phyloP scores from a whole-genome alignment of 2,329 filamentous ascomycete genomes.

The Arthrobotrys entomopaga region DNA sequence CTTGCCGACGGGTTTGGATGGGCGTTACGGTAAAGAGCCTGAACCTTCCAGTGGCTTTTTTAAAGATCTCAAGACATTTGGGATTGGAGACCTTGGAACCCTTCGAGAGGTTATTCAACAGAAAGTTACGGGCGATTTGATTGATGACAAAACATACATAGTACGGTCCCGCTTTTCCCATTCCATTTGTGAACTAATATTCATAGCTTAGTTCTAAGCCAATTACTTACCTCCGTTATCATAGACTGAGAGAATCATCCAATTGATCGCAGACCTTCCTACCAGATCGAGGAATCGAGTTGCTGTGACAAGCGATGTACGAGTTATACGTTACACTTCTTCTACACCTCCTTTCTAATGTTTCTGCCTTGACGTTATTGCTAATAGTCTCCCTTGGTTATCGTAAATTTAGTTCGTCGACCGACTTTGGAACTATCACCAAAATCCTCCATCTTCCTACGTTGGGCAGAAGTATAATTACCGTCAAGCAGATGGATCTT shows the following conservation, averaged over 20 bases:
- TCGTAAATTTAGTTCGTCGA: constrained; percentile 68
- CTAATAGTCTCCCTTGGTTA: not conserved
- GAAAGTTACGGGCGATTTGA: constrained; percentile 72
- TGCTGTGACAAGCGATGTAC: constrained; percentile 69
- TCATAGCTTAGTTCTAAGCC: not conserved
- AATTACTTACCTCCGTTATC: not conserved
- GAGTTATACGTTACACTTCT: no score
- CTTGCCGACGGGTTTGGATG: constrained; percentile 15
- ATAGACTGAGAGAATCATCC: constrained; percentile 58
- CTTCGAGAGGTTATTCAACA: constrained; percentile 70
- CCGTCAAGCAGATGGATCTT: constrained; percentile 75
- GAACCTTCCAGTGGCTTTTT: constrained; percentile 48
- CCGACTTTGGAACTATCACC: constrained; percentile 76
- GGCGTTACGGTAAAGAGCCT: constrained; percentile 31
- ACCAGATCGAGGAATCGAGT: constrained; percentile 71
- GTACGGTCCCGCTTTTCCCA: constrained; percentile 67
- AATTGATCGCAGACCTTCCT: constrained; percentile 74
- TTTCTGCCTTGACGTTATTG: no score
- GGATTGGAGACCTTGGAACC: constrained; percentile 70
- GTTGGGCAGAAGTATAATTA: constrained; percentile 73
- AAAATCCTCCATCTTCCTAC: constrained; percentile 76
- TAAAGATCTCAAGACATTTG: constrained; percentile 43
- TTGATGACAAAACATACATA: constrained; percentile 80
- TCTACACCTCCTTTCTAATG: no score
- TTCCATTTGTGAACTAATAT: not conserved